These are phyloP conservation scores for Rheum nobile DNA, from an alignment of 148 eudicot genomes.

Conservation along the genomic window DNA sequence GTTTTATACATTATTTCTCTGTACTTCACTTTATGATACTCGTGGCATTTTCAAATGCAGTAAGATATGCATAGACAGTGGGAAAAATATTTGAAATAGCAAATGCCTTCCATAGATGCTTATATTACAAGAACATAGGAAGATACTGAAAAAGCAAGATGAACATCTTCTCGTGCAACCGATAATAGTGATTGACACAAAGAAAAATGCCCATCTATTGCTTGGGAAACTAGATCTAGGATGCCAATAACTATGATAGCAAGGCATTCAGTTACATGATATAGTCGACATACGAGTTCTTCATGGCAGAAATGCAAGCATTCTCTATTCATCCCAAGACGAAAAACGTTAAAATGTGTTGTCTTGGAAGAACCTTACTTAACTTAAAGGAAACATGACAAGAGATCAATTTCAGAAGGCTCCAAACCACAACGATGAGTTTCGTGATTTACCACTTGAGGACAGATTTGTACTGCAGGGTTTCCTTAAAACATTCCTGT, in stretches of 20 bases:
- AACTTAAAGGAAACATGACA: neutral
- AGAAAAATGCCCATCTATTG: slow-evolving; percentile 1
- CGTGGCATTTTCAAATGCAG: neutral
- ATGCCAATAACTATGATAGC: neutral
- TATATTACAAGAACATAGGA: neutral
- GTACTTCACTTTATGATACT: neutral
- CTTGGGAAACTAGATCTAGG: neutral
- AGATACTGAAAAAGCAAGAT: neutral
- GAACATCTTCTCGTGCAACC: neutral
- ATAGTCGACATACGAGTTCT: neutral
- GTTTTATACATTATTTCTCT: neutral
- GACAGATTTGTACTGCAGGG: neutral
- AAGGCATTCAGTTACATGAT: neutral
- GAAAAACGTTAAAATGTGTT: neutral
- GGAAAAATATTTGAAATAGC: neutral
- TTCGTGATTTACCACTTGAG: neutral
- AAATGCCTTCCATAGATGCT: neutral
- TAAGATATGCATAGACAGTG: neutral
- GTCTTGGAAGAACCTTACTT: neutral
- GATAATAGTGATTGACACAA: neutral
- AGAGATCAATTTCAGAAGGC: neutral
- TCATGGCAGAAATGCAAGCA: neutral
- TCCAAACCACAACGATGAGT: neutral
- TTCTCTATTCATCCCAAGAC: neutral
- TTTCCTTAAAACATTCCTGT: slow-evolving; percentile 28